phyloP scores from a whole-genome alignment of 2,329 filamentous ascomycete species.

The Penicillium rolfsii region DNA sequence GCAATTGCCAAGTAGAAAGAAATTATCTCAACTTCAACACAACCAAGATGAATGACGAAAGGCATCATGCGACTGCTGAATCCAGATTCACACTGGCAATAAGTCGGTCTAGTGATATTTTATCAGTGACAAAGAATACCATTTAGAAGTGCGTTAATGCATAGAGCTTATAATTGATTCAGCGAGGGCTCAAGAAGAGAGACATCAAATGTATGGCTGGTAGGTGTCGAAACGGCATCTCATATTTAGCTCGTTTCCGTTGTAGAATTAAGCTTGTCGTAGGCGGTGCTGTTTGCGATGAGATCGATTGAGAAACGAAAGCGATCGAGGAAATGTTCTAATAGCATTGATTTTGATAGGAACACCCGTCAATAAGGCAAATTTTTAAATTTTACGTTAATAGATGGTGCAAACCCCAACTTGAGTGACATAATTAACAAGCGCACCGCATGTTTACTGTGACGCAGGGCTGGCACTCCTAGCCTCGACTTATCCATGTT shows the following conservation, averaged over 20 bases:
- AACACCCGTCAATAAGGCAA: too few species aligned
- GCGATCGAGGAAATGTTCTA: too few species aligned
- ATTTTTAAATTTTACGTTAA: too few species aligned
- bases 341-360: too few species aligned
- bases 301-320: too few species aligned
- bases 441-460: background rate
- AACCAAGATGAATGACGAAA: background rate
- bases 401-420: background rate
- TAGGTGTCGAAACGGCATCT: background rate
- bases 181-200: background rate
- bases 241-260: conserved; percentile 1
- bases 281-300: too few species aligned
- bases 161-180: background rate
- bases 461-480: background rate
- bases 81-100: background rate
- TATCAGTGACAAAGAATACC: too few species aligned
- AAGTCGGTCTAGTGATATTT: background rate
- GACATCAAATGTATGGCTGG: background rate
- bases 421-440: background rate
- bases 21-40: background rate
- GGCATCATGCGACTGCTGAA: background rate
- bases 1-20: background rate
- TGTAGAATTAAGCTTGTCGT: background rate
- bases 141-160: too few species aligned
- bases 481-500: background rate